Base-by-base conservation (phyloP, 441 rosid genomes). In the Euphorbia schlechtendalii region DNA sequence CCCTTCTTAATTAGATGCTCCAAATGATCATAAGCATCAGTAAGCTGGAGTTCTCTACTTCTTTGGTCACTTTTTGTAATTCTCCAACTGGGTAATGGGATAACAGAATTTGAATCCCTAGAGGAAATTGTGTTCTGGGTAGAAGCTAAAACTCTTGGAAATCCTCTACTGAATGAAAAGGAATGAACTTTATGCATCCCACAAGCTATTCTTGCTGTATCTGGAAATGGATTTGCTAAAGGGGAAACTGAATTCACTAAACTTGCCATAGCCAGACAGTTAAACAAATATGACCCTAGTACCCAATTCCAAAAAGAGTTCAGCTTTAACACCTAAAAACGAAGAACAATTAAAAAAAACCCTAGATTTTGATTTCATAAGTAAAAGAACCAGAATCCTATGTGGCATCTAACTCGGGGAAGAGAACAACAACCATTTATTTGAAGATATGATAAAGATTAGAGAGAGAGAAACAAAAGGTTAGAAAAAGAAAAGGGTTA, bases 91-190 rank as follows among this genome's bases (percentile, higher is more conserved):
- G 88, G 86, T 13, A 84, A 51, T 51, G 88, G 64, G 27, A 80
- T 74, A 74, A 80, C 82, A 27, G 89, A 75, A 32, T 32, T 32
- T 3, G 36, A 32, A 69, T 83, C 90, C 66, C 82, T 83, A 1
- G 86, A 80, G 63, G 84, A 84, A 68, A 81, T 67, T 12, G 87
- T 80, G 49, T 83, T 64, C 59, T 83, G 92, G 77, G 87, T 66
- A 13, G 96, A 75, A 3, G 90, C 85, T 67, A 83, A 74, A 68
- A 81, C 87, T 66, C 71, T 83, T 15, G 80, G 21, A 65, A 84
- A 76, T 59, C 85, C 83, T 70, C 71, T 86, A 68, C 60, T 81
- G 65, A 80, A 81, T 36, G 91, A 73, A 61, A 85, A 82, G 22
- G 79, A 80, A 59, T 72, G 82, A 54, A 83, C 63, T 71, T 76